Evolutionary conservation across 1,284 basidiomycete species (phyloP).

Genomic region (Cronartium ribicola): DNA sequence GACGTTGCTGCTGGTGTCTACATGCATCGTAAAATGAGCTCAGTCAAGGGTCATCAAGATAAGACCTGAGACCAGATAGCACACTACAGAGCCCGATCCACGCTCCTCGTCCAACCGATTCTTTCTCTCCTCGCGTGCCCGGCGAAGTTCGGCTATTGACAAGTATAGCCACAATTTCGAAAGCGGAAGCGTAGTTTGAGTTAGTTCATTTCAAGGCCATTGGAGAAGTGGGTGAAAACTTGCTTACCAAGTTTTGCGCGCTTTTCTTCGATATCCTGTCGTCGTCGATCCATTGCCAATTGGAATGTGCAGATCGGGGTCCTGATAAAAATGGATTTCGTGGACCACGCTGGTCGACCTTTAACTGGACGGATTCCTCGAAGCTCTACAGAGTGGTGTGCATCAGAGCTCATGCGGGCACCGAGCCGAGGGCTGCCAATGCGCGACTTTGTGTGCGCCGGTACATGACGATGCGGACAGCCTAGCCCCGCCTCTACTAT

Average conservation of each 20-base stretch:
- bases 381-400: no score
- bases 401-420: no score
- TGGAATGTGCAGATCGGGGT: neutral
- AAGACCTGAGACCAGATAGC: neutral
- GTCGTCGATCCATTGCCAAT: constrained; percentile 27
- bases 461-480: no score
- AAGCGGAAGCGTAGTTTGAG: neutral
- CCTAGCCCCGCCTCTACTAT: no score
- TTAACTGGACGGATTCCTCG: no score
- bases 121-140: constrained; percentile 38
- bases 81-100: constrained; percentile 14
- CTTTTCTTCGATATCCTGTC: constrained; percentile 41
- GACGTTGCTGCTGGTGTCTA: constrained; percentile 19
- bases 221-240: neutral
- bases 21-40: neutral
- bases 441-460: no score
- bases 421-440: no score
- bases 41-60: neutral
- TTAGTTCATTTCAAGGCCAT: neutral
- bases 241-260: constrained; percentile 29
- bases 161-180: neutral
- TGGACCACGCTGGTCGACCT: no score
- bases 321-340: no score
- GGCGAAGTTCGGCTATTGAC: constrained; percentile 26
- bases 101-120: constrained; percentile 35